A percentile compares a stretch with the other conserved stretches of the same genome.
Conservation (phyloP, 768 basidiomycete species). For the Mycena amicta region DNA sequence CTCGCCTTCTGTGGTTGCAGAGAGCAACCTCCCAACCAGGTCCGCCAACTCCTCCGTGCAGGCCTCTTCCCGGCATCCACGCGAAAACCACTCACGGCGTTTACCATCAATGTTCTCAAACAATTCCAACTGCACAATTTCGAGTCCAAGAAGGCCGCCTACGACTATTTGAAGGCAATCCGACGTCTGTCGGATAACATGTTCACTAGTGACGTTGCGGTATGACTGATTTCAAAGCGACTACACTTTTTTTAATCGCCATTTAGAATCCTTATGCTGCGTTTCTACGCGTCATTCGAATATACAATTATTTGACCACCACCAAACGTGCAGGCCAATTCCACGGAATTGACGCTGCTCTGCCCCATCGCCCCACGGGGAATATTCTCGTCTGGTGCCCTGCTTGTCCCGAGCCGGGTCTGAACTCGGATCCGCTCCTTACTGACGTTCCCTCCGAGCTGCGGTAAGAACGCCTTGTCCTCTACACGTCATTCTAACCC, state of each 20-base stretch:
- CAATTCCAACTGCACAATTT: slow-evolving; percentile 8
- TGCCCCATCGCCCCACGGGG: slow-evolving; percentile 5
- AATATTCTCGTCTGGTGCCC: slow-evolving; percentile 7
- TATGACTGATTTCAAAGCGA: neutral
- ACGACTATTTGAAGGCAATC: slow-evolving; percentile 6
- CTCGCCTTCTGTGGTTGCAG: slow-evolving; percentile 5
- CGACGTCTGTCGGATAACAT: slow-evolving; percentile 6
- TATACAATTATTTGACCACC: neutral
- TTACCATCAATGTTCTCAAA: slow-evolving; percentile 2
- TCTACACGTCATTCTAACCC: no score
- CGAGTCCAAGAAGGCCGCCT: slow-evolving; percentile 8
- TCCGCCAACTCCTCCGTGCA: neutral
- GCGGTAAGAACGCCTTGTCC: no score
- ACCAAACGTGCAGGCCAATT: neutral
- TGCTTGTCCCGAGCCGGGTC: slow-evolving; percentile 8
- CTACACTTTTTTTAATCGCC: no score
- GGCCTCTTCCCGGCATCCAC: slow-evolving; percentile 9
- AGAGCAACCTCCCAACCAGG: neutral
- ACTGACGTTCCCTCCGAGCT: neutral
- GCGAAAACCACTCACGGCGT: neutral
- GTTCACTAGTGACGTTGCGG: slow-evolving; percentile 5
- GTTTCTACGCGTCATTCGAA: neutral
- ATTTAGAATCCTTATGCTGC: slow-evolving; percentile 4
- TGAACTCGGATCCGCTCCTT: slow-evolving; percentile 3
- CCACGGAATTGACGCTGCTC: slow-evolving; percentile 1